A percentile compares a stretch with the other conserved stretches of the same genome.
These are phyloP conservation scores for Alternaria sp. DNA, from an alignment of 2,329 filamentous ascomycete genomes.

Conservation along the genomic window DNA sequence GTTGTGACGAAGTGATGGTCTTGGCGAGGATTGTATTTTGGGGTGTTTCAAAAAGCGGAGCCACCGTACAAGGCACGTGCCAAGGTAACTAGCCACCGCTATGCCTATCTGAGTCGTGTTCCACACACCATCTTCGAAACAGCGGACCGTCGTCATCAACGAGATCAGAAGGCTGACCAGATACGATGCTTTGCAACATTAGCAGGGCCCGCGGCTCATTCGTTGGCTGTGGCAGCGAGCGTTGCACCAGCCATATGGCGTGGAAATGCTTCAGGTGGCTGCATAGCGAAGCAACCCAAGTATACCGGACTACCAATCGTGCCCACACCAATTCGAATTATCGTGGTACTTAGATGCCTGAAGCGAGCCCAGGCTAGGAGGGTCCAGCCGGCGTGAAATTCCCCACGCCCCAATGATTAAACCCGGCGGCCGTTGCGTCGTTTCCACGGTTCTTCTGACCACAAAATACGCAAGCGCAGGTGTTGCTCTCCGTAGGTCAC, in stretches of 20 bases:
- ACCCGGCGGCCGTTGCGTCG: conserved; percentile 18
- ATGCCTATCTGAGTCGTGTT: conserved; percentile 22
- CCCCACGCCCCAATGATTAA: conserved; percentile 23
- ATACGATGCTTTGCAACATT: conserved; percentile 5
- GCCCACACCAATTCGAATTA: conserved; percentile 3
- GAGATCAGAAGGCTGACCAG: conserved; percentile 1
- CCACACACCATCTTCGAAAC: conserved; percentile 18
- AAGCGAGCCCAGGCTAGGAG: conserved; percentile 10
- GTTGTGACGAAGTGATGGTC: conserved; percentile 24
- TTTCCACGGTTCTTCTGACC: conserved; percentile 23
- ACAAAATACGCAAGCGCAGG: conserved; percentile 10
- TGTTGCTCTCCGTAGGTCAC: conserved; percentile 9
- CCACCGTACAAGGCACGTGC: conserved; percentile 21
- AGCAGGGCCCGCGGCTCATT: conserved; percentile 12
- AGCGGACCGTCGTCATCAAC: conserved; percentile 22
- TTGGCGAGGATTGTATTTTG: conserved; percentile 34
- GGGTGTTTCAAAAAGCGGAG: conserved; percentile 23
- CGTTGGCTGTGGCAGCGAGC: conserved; percentile 17
- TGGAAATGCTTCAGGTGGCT: conserved; percentile 2
- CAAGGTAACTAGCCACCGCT: conserved; percentile 20
- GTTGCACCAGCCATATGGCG: conserved; percentile 8
- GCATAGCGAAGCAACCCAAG: neutral
- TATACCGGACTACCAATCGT: conserved; percentile 3
- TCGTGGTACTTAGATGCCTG: conserved; percentile 21
- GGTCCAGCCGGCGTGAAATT: conserved; percentile 19